Evolutionary conservation across 208 protist genomes (phyloP).

Genomic region (Leishmania gerbilli): DNA sequence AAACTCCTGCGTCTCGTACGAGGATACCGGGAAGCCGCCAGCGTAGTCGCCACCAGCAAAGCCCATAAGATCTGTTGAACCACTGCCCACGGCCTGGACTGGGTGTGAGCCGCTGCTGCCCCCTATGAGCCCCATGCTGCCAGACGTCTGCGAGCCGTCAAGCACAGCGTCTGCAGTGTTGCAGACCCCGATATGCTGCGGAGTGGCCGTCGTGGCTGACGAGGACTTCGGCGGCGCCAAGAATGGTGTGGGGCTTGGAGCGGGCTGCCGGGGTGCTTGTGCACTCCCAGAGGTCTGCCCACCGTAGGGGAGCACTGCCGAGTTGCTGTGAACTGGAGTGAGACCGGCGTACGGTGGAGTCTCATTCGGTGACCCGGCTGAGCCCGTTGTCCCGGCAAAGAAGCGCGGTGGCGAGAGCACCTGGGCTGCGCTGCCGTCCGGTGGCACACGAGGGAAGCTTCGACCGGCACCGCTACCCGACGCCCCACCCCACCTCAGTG

Average conservation of each 20-base stretch:
- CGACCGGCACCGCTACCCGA: neutral
- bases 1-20: neutral
- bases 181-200: neutral
- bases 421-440: neutral
- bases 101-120: neutral
- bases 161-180: neutral
- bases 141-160: neutral
- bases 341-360: slow-evolving; percentile 1
- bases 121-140: neutral
- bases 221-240: neutral
- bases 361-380: neutral
- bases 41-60: neutral
- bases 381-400: neutral
- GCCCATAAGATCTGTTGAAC: neutral
- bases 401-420: neutral
- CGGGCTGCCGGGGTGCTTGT: neutral
- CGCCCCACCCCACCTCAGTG: neutral
- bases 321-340: neutral
- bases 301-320: neutral
- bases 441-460: neutral
- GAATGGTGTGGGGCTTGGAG: neutral
- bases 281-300: neutral
- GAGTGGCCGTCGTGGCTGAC: neutral
- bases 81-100: neutral
- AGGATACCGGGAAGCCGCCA: neutral